These are phyloP conservation scores for Halophytophthora batemanensis DNA, from an alignment of 352 stramenopile genomes.

Conservation along the genomic window DNA sequence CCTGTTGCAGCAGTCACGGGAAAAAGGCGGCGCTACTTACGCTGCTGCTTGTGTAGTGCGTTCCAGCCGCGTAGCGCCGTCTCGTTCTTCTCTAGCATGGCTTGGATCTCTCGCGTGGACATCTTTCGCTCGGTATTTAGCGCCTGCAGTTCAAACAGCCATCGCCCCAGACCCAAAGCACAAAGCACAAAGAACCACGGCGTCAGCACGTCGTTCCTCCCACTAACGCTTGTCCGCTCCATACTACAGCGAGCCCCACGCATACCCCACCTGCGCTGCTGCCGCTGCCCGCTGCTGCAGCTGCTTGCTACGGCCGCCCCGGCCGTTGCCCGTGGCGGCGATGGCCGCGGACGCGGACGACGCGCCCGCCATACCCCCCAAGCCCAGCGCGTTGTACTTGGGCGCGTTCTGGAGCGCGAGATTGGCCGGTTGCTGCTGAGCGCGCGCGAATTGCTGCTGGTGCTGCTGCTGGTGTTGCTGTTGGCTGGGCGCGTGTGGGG, in stretches of 20 bases:
- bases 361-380: neutral
- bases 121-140: constrained; percentile 47
- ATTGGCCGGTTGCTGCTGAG: constrained; percentile 8
- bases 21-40: constrained; percentile 33
- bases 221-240: neutral
- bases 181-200: neutral
- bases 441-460: constrained; percentile 4
- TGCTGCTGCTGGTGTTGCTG: too few species aligned
- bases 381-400: neutral
- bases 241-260: neutral
- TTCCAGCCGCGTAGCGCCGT: constrained; percentile 71
- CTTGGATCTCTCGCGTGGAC: constrained; percentile 64
- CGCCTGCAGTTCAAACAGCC: constrained; percentile 16
- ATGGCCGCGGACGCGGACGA: neutral
- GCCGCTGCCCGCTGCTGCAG: constrained; percentile 64
- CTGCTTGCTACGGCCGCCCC: constrained; percentile 12
- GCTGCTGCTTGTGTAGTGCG: constrained; percentile 66
- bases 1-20: neutral
- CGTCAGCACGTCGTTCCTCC: neutral
- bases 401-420: constrained; percentile 5
- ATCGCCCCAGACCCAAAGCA: too few species aligned
- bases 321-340: constrained; percentile 4
- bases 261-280: constrained; percentile 55
- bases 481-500: too few species aligned
- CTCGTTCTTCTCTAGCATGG: constrained; percentile 87